Evolutionary conservation across 2,329 filamentous ascomycete species (phyloP).

Genomic region (Calonectria honghensis): DNA sequence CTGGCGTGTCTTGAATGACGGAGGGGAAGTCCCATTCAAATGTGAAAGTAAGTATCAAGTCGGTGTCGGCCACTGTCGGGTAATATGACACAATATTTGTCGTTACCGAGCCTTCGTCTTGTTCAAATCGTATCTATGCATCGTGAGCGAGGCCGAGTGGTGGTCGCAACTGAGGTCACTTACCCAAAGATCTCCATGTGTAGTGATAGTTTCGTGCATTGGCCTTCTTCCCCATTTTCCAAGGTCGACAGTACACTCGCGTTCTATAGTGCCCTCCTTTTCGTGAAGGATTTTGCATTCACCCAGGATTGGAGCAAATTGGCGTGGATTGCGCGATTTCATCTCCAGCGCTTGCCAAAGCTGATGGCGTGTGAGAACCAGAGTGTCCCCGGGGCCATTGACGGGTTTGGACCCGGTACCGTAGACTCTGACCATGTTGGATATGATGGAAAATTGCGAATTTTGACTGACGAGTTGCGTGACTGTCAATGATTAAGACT

Average conservation of each 20-base stretch:
- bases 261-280: not conserved
- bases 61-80: not conserved
- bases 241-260: conserved; percentile 12
- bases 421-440: conserved; percentile 18
- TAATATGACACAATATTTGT: not conserved
- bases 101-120: conserved; percentile 5
- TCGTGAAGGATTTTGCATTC: conserved; percentile 11
- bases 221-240: conserved; percentile 5
- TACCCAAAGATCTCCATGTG: conserved; percentile 12
- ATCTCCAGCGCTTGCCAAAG: conserved; percentile 6
- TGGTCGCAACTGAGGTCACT: too few relatives aligned
- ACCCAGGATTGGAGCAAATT: conserved; percentile 7
- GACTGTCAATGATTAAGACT: not conserved
- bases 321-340: conserved; percentile 9
- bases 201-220: not conserved
- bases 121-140: not conserved
- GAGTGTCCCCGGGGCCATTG: not conserved
- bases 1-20: not conserved
- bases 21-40: conserved; percentile 16
- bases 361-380: not conserved
- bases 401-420: conserved; percentile 10
- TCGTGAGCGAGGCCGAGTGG: not conserved
- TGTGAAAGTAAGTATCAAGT: conserved; percentile 10
- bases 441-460: not conserved
- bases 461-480: too few relatives aligned